Evolutionary conservation across 345 rosid species (phyloP).

Genomic region (Zanthoxylum bungeanum): DNA sequence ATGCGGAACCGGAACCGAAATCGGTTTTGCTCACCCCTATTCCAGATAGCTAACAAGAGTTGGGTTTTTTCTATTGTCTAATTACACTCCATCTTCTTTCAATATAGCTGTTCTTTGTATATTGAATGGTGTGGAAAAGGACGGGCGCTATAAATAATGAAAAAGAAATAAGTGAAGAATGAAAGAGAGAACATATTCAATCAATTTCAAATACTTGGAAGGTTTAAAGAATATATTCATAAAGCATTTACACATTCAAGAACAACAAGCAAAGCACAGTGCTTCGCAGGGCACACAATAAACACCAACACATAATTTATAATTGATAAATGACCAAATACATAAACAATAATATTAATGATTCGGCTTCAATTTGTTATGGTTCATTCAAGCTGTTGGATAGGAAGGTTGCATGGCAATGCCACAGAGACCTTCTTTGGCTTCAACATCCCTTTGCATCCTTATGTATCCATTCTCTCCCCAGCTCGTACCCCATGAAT

Average conservation of each 20-base stretch:
- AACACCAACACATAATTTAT: neutral
- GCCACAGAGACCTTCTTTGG: conserved; percentile 18
- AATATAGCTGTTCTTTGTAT: no score
- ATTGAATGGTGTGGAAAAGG: no score
- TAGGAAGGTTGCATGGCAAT: conserved; percentile 20
- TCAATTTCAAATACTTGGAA: neutral
- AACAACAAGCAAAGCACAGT: neutral
- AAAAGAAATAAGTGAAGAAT: neutral
- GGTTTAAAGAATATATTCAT: neutral
- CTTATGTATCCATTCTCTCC: conserved; percentile 22
- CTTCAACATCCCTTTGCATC: conserved; percentile 18
- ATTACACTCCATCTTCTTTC: no score
- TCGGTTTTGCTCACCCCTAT: no score
- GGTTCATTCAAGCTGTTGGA: conserved; percentile 3
- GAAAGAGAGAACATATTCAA: neutral
- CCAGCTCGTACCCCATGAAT: conserved; percentile 21
- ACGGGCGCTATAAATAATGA: no score
- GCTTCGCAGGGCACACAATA: neutral
- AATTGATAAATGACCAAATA: neutral
- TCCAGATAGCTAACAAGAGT: no score
- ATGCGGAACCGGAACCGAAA: no score
- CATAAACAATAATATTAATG: neutral
- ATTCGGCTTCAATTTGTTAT: neutral
- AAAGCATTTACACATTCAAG: conserved; percentile 7
- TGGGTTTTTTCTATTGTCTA: no score